Base-by-base conservation (phyloP, 2,329 filamentous ascomycete species). In the Phialemoniopsis sp. region DNA sequence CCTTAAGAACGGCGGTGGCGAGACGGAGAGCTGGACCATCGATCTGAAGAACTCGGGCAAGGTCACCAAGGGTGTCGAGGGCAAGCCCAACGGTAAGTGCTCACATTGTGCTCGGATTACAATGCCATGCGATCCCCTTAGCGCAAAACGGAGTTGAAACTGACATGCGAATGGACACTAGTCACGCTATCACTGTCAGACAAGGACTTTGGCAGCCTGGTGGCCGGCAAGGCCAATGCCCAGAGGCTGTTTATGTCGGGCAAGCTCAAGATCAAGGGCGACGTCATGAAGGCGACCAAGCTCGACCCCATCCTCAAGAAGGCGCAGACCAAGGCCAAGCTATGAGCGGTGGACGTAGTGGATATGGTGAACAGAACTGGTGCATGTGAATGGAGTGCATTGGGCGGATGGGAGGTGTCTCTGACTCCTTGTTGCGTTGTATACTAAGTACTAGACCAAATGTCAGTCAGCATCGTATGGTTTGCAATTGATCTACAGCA, bases 201-300 rank as follows among this genome's bases (percentile, higher is more conserved):
- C 47, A 78, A 80, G 42, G 89, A 97, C 67, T 98, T 98, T 59
- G 80, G 71, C 50, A 83, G 85, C 61, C 78, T 98, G 49, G 82
- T 95, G 39, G 58, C 73, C 29, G 93, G 93, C 60, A 89, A 94
- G 73, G 89, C 87, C 54, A 95, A 96, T 60, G 89, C 93, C 41
- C 93, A 98, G 76, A 82, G 84, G 53, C 72, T 98, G 48, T 96
- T 97, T 71, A 97, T 98, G 91, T 80, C 80, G n/a, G 93, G 93
- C 56, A 96, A 95, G 77, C 76, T 98, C 59, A 98, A 97, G 86
- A 80, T 97, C 62, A 94, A 89, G 80, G 93, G 93, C 47, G 89
- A 97, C 63, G 82, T 97, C 45, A 97, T 97, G 91, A 96, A 96
- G 80, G 87, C 93, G 29, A 96, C 90, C 44, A 95, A 94, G 82